These are phyloP conservation scores for Lachancea meyersii DNA, from an alignment of 805 yeast genomes.

Conservation along the genomic window DNA sequence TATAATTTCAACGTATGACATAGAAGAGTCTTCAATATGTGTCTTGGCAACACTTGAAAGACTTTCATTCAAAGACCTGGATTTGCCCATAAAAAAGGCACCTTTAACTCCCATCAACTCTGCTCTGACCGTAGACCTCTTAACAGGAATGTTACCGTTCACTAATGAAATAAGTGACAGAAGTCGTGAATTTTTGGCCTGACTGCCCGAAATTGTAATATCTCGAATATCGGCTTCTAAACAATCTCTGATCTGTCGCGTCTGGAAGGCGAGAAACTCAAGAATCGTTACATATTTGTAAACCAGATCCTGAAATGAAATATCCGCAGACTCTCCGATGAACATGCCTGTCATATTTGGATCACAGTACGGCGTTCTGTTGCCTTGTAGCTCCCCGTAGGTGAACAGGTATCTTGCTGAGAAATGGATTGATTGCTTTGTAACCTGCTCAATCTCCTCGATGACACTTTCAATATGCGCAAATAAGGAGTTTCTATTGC, in stretches of 20 bases:
- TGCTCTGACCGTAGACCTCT: slow-evolving; percentile 11
- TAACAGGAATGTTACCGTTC: slow-evolving; percentile 12
- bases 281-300: slow-evolving; percentile 41
- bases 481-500: slow-evolving; percentile 16
- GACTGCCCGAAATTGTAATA: slow-evolving; percentile 48
- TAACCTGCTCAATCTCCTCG: slow-evolving; percentile 10
- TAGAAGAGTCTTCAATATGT: neutral
- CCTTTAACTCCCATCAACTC: slow-evolving; percentile 22
- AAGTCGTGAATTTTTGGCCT: slow-evolving; percentile 42
- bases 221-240: slow-evolving; percentile 27
- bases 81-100: slow-evolving; percentile 20
- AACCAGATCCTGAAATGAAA: slow-evolving; percentile 32
- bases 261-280: slow-evolving; percentile 49
- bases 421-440: slow-evolving; percentile 21
- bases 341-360: slow-evolving; percentile 43
- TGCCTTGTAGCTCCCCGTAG: slow-evolving; percentile 54
- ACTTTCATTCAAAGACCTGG: slow-evolving; percentile 6
- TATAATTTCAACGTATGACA: neutral
- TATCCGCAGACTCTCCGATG: slow-evolving; percentile 42
- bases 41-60: slow-evolving; percentile 7
- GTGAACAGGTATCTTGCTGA: slow-evolving; percentile 36
- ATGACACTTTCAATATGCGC: slow-evolving; percentile 21
- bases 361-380: slow-evolving; percentile 51
- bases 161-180: slow-evolving; percentile 30
- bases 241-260: slow-evolving; percentile 36